Evolutionary conservation across 1,284 basidiomycete species (phyloP).

Genomic region (Bondarzewia mesenterica): DNA sequence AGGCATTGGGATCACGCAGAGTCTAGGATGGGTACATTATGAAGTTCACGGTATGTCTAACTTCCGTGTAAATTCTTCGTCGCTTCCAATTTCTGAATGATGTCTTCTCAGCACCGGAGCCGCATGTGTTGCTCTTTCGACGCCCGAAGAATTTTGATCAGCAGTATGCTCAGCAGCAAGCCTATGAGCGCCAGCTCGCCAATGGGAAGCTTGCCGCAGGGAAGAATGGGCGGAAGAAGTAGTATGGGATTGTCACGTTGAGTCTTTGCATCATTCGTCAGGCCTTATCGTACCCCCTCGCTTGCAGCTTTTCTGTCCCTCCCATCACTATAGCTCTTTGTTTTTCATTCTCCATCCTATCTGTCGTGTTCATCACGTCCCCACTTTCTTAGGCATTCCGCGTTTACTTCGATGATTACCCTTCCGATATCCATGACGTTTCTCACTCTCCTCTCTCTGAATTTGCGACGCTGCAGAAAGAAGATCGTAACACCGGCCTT

Average conservation of each 20-base stretch:
- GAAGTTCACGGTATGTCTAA: slow-evolving; percentile 80
- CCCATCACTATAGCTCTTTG: no score
- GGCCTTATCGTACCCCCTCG: not conserved
- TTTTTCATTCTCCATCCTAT: no score
- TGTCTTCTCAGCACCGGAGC: slow-evolving; percentile 67
- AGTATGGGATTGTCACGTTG: not conserved
- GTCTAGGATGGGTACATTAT: slow-evolving; percentile 95
- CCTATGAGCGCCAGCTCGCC: slow-evolving; percentile 9
- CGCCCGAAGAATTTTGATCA: slow-evolving; percentile 55
- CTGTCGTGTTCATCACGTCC: no score
- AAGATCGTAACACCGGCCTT: no score
- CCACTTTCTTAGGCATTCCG: no score
- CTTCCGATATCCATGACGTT: no score
- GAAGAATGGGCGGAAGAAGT: slow-evolving; percentile 24
- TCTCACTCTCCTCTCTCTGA: no score
- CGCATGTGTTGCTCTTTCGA: slow-evolving; percentile 78
- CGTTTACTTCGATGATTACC: no score
- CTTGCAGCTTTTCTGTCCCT: no score
- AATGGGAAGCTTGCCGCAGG: slow-evolving; percentile 14
- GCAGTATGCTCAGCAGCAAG: slow-evolving; percentile 17
- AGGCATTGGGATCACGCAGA: slow-evolving; percentile 93
- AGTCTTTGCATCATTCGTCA: not conserved
- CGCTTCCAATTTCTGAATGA: slow-evolving; percentile 4
- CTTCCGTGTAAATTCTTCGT: no score
- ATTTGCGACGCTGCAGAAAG: no score